Evolutionary conservation across 129 eudicot species (phyloP), one percentile per base, ranked within the genome.

Genomic region (Helianthus annuus): DNA sequence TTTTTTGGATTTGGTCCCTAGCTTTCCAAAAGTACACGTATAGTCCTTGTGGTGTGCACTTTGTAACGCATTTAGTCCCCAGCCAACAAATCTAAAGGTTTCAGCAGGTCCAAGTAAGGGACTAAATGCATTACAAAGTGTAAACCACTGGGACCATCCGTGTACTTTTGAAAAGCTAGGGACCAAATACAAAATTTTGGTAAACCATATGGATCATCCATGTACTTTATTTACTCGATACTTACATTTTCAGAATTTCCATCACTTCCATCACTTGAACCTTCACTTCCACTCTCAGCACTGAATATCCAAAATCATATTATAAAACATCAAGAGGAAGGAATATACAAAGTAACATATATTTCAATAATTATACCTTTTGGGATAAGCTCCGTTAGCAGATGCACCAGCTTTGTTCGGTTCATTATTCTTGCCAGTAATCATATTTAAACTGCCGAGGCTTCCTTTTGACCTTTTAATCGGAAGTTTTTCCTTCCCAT

Each of bases 211-310:
- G 36, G 36, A 32, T 32, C 36, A 32, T 32, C 36, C 36, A 32
- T 32, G 36, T 32, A 32, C 36, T 32, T 32, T 32, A 32, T 32
- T 32, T 32, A 32, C 36, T 32, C 10, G 46, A 42, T 42, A 42
- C 46, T 42, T 42, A 42, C 46, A 85, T 93, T 87, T 82, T 89
- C 90, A 54, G 97, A 93, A 82, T 87, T 83, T 42, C 83, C 96
- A 24, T 89, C 96, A 84, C 95, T 93, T 87, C 98, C 98, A 70
- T 82, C 98, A 72, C 95, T 89, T 64, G 98, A 89, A 56, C 95
- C 97, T 70, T 93, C 96, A 64, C 96, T 93, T 56, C 79, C 95
- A 69, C 97, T 93, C 63, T 89, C 98, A 73, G 79, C 97, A 76
- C 98, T 93, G 85, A 42, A 42, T 5, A 42, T 42, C 46, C 46